Conservation (phyloP, 805 yeast genomes). For the Metschnikowia santaceciliae region DNA sequence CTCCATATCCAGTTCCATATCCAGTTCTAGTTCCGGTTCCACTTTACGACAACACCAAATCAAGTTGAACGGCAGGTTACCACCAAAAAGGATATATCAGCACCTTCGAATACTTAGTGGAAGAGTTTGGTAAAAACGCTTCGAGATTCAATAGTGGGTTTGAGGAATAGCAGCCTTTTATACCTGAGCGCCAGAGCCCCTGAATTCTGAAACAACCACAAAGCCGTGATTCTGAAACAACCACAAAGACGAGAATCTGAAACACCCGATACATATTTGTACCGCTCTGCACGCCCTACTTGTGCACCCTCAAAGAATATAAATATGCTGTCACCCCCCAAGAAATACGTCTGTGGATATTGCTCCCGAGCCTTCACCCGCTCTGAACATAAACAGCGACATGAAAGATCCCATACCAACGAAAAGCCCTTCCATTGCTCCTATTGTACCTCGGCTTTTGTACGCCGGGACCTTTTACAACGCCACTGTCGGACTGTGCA, state of each 20-base stretch:
- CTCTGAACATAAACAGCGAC: constrained; percentile 73
- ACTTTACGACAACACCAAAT: too few relatives aligned
- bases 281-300: too few relatives aligned
- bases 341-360: constrained; percentile 71
- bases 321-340: constrained; percentile 33
- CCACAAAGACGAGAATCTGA: not conserved
- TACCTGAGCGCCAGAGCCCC: not conserved
- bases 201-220: not conserved
- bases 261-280: not conserved
- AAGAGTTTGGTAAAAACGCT: not conserved
- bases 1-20: too few relatives aligned
- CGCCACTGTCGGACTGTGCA: constrained; percentile 80
- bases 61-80: too few relatives aligned
- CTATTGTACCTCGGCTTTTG: constrained; percentile 68
- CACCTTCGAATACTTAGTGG: too few relatives aligned
- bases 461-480: constrained; percentile 70
- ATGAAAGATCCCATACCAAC: constrained; percentile 75
- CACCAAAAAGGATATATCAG: too few relatives aligned
- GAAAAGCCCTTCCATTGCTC: constrained; percentile 76
- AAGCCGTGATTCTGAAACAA: too few relatives aligned
- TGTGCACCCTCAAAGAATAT: not conserved
- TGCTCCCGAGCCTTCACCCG: constrained; percentile 80
- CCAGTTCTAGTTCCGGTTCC: too few relatives aligned
- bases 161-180: not conserved
- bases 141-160: not conserved